Conservation (phyloP, 1,284 basidiomycete genomes). For the Microbotryum lychnidis-dioicae region DNA sequence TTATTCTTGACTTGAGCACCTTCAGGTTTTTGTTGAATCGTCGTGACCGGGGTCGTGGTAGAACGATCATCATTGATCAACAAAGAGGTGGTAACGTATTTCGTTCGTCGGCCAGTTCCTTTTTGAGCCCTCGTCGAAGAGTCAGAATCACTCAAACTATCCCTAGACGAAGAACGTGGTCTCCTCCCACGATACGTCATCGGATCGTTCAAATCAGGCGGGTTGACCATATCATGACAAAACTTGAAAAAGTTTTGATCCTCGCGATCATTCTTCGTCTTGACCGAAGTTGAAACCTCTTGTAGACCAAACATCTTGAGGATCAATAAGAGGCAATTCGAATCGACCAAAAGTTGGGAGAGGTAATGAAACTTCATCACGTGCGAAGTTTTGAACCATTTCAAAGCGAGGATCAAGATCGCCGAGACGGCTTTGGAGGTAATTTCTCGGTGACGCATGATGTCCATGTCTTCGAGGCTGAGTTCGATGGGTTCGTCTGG, state of each 20-base stretch:
- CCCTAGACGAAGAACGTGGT: too few relatives aligned
- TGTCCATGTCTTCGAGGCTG: slow-evolving; percentile 88
- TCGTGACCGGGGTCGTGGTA: too few relatives aligned
- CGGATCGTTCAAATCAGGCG: slow-evolving; percentile 2
- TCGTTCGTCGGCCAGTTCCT: not conserved
- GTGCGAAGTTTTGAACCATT: slow-evolving; percentile 99
- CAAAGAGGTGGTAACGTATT: not conserved
- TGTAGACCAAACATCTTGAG: slow-evolving; percentile 97
- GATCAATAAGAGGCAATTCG: slow-evolving; percentile 86
- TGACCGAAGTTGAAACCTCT: slow-evolving; percentile 73
- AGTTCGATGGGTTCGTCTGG: slow-evolving; percentile 46
- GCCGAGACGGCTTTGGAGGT: slow-evolving; percentile 95
- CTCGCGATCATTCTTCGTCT: slow-evolving; percentile 79
- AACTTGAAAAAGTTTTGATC: slow-evolving; percentile 80
- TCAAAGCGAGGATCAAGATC: slow-evolving; percentile 78
- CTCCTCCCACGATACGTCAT: too few relatives aligned
- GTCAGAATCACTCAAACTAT: slow-evolving; percentile 29
- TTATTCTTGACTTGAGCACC: too few relatives aligned
- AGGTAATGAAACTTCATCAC: slow-evolving; percentile 98
- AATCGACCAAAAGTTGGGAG: slow-evolving; percentile 86
- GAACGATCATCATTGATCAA: too few relatives aligned
- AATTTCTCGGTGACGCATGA: slow-evolving; percentile 91
- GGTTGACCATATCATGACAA: slow-evolving; percentile 56
- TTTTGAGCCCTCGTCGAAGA: not conserved
- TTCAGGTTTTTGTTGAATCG: too few relatives aligned